A percentile compares a stretch with the other conserved stretches of the same genome.
Conservation (phyloP, 2,329 filamentous ascomycete genomes). For the Coniosporium tulheliwenetii region DNA sequence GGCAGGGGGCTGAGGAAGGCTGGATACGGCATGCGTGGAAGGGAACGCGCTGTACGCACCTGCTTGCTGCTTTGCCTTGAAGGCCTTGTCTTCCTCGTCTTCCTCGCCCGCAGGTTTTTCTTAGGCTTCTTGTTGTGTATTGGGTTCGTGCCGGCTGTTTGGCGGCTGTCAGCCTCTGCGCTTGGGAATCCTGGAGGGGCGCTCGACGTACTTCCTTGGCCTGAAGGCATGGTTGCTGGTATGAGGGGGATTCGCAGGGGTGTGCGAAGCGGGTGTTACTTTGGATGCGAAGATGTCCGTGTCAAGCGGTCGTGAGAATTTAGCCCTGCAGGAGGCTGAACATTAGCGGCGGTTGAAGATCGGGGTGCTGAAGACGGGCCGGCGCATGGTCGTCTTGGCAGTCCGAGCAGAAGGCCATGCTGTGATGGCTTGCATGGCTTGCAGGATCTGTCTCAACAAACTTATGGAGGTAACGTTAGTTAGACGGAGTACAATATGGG, state of each 20-base stretch:
- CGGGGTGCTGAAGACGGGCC: no score
- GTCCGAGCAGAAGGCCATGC: no score
- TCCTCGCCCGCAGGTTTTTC: slow-evolving; percentile 64
- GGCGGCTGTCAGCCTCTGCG: neutral
- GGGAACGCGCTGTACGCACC: slow-evolving; percentile 39
- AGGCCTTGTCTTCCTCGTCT: slow-evolving; percentile 76
- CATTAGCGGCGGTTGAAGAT: neutral
- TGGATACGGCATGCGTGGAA: neutral
- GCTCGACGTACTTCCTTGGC: slow-evolving; percentile 27
- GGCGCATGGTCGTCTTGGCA: no score
- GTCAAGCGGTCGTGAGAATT: neutral
- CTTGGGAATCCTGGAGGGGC: slow-evolving; percentile 1
- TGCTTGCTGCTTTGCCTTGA: slow-evolving; percentile 67
- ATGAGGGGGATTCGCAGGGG: neutral
- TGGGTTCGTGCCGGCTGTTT: slow-evolving; percentile 34
- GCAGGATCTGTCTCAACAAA: no score
- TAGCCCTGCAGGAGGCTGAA: neutral
- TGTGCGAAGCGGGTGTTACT: neutral
- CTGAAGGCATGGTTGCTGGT: slow-evolving; percentile 30
- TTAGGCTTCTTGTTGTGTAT: slow-evolving; percentile 65
- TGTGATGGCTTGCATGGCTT: no score
- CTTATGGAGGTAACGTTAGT: no score
- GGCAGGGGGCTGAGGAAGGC: neutral
- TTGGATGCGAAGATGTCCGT: no score
- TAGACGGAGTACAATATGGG: no score